Base-by-base conservation (phyloP, 2,329 filamentous ascomycete genomes). In the Hypoxylon sp. region DNA sequence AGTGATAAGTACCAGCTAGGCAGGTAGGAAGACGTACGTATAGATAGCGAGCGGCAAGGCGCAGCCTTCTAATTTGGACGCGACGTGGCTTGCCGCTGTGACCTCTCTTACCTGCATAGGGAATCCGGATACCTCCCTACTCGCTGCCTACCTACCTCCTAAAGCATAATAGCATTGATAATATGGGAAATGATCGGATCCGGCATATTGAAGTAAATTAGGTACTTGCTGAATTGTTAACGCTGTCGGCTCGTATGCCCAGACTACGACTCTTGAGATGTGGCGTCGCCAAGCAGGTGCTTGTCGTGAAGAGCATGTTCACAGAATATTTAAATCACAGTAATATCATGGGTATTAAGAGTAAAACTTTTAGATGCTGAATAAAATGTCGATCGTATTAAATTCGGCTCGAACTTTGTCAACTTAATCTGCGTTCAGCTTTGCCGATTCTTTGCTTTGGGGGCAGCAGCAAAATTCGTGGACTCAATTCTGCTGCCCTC, bases 391-490 rank as follows among this genome's bases (percentile, higher is more conserved):
- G 46, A 59, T 65, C 61, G 34, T 60, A 68, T 68, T 68, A 65
- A 53, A 63, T 63, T 65, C 45, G 59, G 65, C 68, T 68, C 60
- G 50, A 68, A 62, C 53, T 65, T 68, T 65, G 63, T 65, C 59
- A 70, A 68, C 62, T 68, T 67, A 58, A 63, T 70, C 52, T 65
- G 65, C 56, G 59, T 61, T 60, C 63, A 49, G 62, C 59, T 65
- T 50, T 23, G 67, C 65, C 65, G 65, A 68, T 65, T 61, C 32
- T 65, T 48, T 56, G 46, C n/a, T 43, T 43, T 19, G 30, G 65
- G 45, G 48, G 60, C 25, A 46, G 52, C 55, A 56, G 34, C 28
- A 43, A 57, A 53, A 55, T 28, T 60, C 56, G 51, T 52, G 56
- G 36, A 51, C 49, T 52, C 14, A 25, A 43, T 60, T 48, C 60